Evolutionary conservation across 2,329 filamentous ascomycete genomes (phyloP), one percentile per base, ranked within the genome.

Genomic region (Nothomitra cinnamomea): DNA sequence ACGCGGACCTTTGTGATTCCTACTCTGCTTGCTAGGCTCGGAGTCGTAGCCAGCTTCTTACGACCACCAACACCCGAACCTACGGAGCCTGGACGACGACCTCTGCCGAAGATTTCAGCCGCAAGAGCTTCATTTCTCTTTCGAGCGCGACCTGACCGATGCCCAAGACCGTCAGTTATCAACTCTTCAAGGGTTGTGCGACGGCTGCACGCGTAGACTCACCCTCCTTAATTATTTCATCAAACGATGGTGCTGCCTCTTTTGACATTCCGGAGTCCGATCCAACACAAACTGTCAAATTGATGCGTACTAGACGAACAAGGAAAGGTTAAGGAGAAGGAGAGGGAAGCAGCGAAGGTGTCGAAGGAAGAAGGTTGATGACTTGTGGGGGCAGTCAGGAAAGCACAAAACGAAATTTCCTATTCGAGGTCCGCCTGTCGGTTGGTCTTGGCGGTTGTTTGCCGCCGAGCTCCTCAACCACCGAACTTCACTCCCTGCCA

Each of bases 81-180:
- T 40, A 80, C 69, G 12, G 69, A 74, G 62, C 76, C 82, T 52
- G 75, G 67, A 59, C 81, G 78, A 55, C 74, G 69, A 62, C 77
- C 77, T 58, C 68, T 71, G 59, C 77, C 77, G 60, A 89, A 82
- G 62, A 89, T 86, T 62, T 77, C 74, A 60, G 83, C 75, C 32
- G 85, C 85, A n/a, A 87, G 76, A 2, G 70, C 73, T 63, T 85
- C 78, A 60, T 83, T 81, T 69, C 80, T 82, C 69, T 83, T 83
- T 64, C 80, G 78, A 65, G 84, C 75, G 57, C 83, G 81, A 57
- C 73, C 78, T 79, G 59, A 69, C n/a, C 32, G 19, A 40, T 22
- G 10, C 12, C 41, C 19, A 51, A 54, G 52, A 58, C 52, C 56
- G 55, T 54, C 51, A 28, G 56, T 51, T 24, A 22, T 15, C n/a